Conservation (phyloP, 495 filamentous ascomycete species). For the Paragyromitra xinjiangensis region DNA sequence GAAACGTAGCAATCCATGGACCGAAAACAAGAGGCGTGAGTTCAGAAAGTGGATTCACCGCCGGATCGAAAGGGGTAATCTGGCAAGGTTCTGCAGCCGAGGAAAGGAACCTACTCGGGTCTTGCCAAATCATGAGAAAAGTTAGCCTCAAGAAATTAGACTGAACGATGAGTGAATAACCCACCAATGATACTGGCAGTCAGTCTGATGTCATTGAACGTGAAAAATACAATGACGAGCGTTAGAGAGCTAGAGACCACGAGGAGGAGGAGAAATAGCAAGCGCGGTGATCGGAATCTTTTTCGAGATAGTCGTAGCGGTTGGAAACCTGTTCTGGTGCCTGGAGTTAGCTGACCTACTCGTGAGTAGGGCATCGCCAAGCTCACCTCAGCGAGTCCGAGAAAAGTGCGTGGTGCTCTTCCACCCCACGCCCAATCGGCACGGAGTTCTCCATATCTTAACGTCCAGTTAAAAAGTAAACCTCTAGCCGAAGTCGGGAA, state of each 20-base stretch:
- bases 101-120: neutral
- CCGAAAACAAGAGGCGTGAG: constrained; percentile 25
- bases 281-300: neutral
- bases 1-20: constrained; percentile 22
- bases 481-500: neutral
- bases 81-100: neutral
- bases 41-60: constrained; percentile 23
- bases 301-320: constrained; percentile 15
- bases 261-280: neutral
- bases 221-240: neutral
- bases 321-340: neutral
- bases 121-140: constrained; percentile 4
- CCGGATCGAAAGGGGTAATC: constrained; percentile 8
- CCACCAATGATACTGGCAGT: neutral
- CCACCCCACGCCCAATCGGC: neutral
- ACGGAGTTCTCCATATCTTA: neutral
- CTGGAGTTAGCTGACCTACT: neutral
- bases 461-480: neutral
- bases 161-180: neutral
- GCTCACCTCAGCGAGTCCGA: neutral
- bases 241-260: neutral
- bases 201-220: constrained; percentile 1
- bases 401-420: neutral
- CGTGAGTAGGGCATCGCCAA: neutral
- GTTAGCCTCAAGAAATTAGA: neutral